Evolutionary conservation across 257 asterid species (phyloP).

Genomic region (Penstemon newberryi): DNA sequence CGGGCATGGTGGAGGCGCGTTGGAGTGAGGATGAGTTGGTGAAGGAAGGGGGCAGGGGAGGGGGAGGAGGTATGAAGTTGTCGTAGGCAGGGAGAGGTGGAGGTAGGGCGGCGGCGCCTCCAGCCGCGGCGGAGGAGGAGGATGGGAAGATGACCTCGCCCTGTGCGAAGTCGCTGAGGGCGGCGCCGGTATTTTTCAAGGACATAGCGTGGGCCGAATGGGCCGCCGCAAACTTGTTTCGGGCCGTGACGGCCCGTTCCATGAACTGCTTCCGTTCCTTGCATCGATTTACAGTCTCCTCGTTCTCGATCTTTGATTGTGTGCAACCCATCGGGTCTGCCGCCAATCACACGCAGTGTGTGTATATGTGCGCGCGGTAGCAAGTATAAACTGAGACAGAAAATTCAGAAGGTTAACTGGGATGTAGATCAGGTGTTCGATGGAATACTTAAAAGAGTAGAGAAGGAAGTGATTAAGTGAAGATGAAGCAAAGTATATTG

Average conservation of each 20-base stretch:
- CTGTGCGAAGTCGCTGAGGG: conserved; percentile 83
- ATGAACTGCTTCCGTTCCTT: conserved; percentile 76
- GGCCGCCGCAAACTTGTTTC: conserved; percentile 95
- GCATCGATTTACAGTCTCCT: conserved; percentile 86
- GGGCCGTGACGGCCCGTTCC: conserved; percentile 76
- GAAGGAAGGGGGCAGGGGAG: conserved; percentile 47
- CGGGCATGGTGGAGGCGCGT: conserved; percentile 87
- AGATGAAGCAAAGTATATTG: not conserved
- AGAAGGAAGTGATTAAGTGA: not conserved
- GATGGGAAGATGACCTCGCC: conserved; percentile 65
- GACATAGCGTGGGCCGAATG: conserved; percentile 84
- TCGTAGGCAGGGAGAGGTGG: conserved; percentile 54
- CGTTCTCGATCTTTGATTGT: conserved; percentile 91
- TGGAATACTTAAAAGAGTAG: not conserved
- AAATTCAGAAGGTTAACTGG: too few relatives aligned
- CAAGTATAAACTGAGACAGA: too few relatives aligned
- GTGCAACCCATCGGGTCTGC: conserved; percentile 68
- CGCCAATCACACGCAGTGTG: not conserved
- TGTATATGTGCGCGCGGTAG: too few relatives aligned
- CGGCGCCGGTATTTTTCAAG: conserved; percentile 88
- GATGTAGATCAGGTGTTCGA: too few relatives aligned
- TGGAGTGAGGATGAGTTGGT: conserved; percentile 56
- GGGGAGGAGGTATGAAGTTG: conserved; percentile 69
- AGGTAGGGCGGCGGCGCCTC: conserved; percentile 32
- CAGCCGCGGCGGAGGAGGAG: conserved; percentile 27